Evolutionary conservation across 257 asterid genomes (phyloP).

Genomic region (Fraxinus americana): DNA sequence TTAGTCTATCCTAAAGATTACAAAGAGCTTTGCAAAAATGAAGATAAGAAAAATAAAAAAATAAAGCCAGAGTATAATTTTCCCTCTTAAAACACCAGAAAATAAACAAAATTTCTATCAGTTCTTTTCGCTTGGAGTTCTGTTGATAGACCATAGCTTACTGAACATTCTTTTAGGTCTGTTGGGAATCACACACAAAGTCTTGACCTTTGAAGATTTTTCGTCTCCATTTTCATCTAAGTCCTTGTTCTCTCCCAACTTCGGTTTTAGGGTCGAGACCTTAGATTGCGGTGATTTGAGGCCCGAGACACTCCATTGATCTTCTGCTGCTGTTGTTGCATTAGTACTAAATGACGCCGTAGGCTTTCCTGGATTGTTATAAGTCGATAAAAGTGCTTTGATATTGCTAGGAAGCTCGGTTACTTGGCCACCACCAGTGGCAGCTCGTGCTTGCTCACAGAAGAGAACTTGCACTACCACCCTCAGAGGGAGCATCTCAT

Average conservation of each 20-base stretch:
- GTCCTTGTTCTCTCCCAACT: conserved; percentile 65
- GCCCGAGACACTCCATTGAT: conserved; percentile 77
- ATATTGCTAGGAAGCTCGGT: conserved; percentile 70
- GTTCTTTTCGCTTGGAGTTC: conserved; percentile 55
- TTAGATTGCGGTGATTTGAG: conserved; percentile 66
- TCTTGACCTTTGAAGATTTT: conserved; percentile 33
- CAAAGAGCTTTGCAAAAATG: conserved; percentile 42
- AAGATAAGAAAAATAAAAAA: neutral
- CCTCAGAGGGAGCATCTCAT: conserved; percentile 82
- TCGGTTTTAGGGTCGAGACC: conserved; percentile 71
- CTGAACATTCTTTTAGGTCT: conserved; percentile 70
- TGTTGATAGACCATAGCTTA: conserved; percentile 74
- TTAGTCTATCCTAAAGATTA: conserved; percentile 43
- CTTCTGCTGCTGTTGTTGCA: conserved; percentile 43
- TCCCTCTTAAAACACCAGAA: conserved; percentile 28
- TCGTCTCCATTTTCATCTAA: conserved; percentile 37
- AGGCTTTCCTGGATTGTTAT: conserved; percentile 41
- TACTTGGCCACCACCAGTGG: conserved; percentile 59
- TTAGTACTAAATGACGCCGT: conserved; percentile 41
- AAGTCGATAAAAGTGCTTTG: conserved; percentile 64
- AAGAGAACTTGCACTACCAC: conserved; percentile 93
- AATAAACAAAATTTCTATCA: conserved; percentile 33
- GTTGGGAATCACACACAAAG: conserved; percentile 31
- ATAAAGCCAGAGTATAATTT: conserved; percentile 31
- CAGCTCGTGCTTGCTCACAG: conserved; percentile 90